Conservation (phyloP, 2,329 filamentous ascomycete species). For the Fusarium penzigii region DNA sequence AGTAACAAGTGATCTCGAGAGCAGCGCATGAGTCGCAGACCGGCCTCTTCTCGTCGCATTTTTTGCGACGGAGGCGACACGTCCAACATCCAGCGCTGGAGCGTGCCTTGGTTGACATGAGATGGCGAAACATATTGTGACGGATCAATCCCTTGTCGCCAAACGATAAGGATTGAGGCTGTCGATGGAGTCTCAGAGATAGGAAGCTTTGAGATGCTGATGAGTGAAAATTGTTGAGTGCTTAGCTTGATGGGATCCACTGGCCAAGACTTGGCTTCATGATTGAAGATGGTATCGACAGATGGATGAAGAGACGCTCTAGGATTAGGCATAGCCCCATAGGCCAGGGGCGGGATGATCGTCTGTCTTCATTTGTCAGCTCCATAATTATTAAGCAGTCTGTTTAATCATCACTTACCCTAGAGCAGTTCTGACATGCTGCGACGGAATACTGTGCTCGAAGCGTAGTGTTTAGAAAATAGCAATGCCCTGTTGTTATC, state of each 20-base stretch:
- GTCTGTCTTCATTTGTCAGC: no score
- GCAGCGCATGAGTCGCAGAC: constrained; percentile 51
- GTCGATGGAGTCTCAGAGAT: no score
- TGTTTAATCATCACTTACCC: no score
- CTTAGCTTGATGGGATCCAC: neutral
- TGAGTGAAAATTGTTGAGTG: neutral
- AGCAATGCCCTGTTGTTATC: no score
- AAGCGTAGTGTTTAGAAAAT: no score
- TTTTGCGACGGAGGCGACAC: constrained; percentile 61
- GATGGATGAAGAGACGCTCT: neutral
- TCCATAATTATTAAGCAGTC: no score
- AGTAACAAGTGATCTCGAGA: constrained; percentile 60
- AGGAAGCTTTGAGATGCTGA: neutral
- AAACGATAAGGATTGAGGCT: neutral
- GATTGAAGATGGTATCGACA: neutral
- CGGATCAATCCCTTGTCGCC: neutral
- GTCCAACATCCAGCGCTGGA: constrained; percentile 59
- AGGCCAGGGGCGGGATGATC: no score
- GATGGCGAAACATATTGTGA: constrained; percentile 29
- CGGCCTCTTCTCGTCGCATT: constrained; percentile 57
- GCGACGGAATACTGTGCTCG: no score
- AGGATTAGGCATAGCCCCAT: no score
- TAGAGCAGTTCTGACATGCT: no score
- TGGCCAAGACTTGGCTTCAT: neutral
- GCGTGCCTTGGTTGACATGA: constrained; percentile 36